Base-by-base conservation (phyloP, 2,329 filamentous ascomycete species). In the Fusarium sp. region DNA sequence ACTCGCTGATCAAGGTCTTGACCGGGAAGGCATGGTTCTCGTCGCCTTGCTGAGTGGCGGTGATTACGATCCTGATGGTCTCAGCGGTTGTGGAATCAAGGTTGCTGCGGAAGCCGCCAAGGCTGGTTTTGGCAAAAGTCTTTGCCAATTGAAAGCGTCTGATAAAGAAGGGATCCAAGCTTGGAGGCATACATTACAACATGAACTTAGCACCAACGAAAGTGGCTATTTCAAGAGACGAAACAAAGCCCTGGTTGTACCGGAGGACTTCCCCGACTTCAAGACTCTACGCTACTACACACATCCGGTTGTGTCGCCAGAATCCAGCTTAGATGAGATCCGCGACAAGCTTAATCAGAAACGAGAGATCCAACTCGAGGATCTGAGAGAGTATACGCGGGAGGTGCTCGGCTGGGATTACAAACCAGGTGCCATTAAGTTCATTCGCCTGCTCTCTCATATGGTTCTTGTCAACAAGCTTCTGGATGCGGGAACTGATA, bases 21-120 rank as follows among this genome's bases (percentile, higher is more conserved):
- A 95, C 74, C 86, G 92, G 20, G 90, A 96, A 67, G 95, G 94
- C 1, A 97, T 99, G 95, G 91, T 98, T 22, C 82, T 99, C 14
- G 92, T 98, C 20, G 96, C 96, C 1, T 83, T 99, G 66, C 94
- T 99, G 87, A 98, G 95, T 72, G 96, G 96, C 8, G 96, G 96
- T 8, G 96, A 99, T 79, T 99, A 99, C 73, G 84, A 95, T 1
- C 93, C 95, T 0, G 92, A 94, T 57, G 96, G 96, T 0, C 91
- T 99, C 17, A 90, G 92, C 0, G 92, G 93, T 6, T 97, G 95
- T 72, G 96, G 96, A 3, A 89, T 94, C 49, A 97, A 95, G 76
- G 85, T 95, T 13, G 95, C 96, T 1, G 96, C 92, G 71, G 94
- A 98, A 77, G 97, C 96, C 55, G 95, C 95, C 34, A 89, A 89